Evolutionary conservation across 805 yeast genomes (phyloP), one percentile per base, ranked within the genome.

Genomic region (Saturnispora gosingensis): DNA sequence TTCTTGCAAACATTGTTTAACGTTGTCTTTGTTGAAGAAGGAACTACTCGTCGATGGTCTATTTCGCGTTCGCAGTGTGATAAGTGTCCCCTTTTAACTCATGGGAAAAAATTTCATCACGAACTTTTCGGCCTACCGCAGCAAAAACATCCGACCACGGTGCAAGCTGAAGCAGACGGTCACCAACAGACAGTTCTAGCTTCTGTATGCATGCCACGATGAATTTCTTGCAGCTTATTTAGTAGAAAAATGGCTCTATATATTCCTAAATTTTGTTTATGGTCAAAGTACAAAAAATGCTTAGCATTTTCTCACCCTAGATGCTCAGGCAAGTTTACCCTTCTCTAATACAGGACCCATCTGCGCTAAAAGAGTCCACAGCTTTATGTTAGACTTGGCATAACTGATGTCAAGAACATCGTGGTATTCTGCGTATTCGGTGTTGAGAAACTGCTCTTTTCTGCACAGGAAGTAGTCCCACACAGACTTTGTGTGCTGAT

Each of bases 401-500:
- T 49, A 52, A 7, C 49, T 20, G 5, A 54, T 42, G 27, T 48
- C 51, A 4, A 54, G 25, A 5, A 54, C 47, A n/a, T 39, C 54
- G 9, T 35, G 36, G 59, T 76, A 39, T 9, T 18, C 40, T 4
- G 6, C 7, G 25, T 49, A 89, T 1, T 59, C 58, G n/a, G 66
- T 65, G 63, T 85, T 86, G 6, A 27, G 67, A 61, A 90, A 91
- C 63, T 90, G 96, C 10, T 65, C 65, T 18, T 73, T 72, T 24
- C 97, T 72, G 5, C 95, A 85, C 50, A 81, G 72, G 70, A 93
- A 91, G 63, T 93, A 90, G 66, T 90, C 96, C 98, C 98, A 90
- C 1, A 85, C 96, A 13, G 91, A 81, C 34, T 86, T 74, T 0
- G 97, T 85, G 11, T 73, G 70, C 3, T 66, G 58, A 7, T 60